Evolutionary conservation across 2,329 filamentous ascomycete species (phyloP).

Genomic region (Rhexocercosporidium sp.): DNA sequence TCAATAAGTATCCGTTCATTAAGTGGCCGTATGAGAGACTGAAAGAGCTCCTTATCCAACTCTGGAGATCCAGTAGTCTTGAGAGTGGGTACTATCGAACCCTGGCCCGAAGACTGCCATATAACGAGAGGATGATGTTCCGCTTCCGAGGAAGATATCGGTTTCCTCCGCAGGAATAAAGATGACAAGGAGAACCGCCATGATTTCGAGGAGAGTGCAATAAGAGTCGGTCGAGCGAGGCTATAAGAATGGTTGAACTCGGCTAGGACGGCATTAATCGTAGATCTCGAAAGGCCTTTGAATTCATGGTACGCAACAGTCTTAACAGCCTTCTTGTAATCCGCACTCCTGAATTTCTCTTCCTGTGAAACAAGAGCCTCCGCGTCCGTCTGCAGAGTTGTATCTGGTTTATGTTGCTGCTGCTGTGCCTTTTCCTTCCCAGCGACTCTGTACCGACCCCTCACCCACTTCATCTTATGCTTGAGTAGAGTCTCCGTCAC

Average conservation of each 20-base stretch:
- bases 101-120: slow-evolving; percentile 62
- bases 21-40: slow-evolving; percentile 60
- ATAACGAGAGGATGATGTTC: slow-evolving; percentile 67
- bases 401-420: slow-evolving; percentile 25
- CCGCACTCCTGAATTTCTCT: slow-evolving; percentile 70
- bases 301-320: slow-evolving; percentile 76
- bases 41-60: slow-evolving; percentile 66
- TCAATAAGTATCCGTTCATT: slow-evolving; percentile 49
- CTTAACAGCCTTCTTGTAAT: slow-evolving; percentile 73
- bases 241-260: slow-evolving; percentile 83
- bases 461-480: slow-evolving; percentile 71
- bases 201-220: slow-evolving; percentile 71
- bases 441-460: slow-evolving; percentile 65
- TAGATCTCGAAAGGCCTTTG: slow-evolving; percentile 72
- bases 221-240: slow-evolving; percentile 70
- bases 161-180: slow-evolving; percentile 70
- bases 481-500: slow-evolving; percentile 80
- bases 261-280: slow-evolving; percentile 78
- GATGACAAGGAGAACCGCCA: slow-evolving; percentile 78
- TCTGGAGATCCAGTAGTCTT: slow-evolving; percentile 69
- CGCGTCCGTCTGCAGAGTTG: slow-evolving; percentile 10
- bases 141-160: slow-evolving; percentile 56
- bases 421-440: slow-evolving; percentile 40
- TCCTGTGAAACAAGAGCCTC: slow-evolving; percentile 54
- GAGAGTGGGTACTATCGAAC: slow-evolving; percentile 63